These are phyloP conservation scores for Botrytis cinerea DNA, from an alignment of 2,329 filamentous ascomycete genomes.

Conservation along the genomic window DNA sequence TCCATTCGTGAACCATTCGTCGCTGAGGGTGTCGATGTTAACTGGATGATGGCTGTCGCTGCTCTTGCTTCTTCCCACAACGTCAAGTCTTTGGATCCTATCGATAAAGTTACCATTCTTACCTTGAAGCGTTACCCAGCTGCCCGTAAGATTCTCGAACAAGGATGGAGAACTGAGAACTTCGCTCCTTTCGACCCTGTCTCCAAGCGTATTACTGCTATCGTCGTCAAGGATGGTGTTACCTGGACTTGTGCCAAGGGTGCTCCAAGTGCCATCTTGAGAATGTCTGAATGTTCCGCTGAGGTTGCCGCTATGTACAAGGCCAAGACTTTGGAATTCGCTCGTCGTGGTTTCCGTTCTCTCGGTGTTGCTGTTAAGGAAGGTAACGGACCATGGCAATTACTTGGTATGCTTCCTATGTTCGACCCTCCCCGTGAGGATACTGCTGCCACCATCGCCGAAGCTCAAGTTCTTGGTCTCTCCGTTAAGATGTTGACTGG, in stretches of 20 bases:
- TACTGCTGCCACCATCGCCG: slow-evolving; percentile 75
- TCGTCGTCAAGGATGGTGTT: slow-evolving; percentile 69
- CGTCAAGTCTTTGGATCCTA: slow-evolving; percentile 75
- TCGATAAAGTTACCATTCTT: slow-evolving; percentile 77
- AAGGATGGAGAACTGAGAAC: slow-evolving; percentile 76
- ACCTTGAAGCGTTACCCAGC: slow-evolving; percentile 76
- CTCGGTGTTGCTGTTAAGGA: slow-evolving; percentile 79
- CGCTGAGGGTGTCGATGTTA: slow-evolving; percentile 73
- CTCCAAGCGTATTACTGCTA: slow-evolving; percentile 74
- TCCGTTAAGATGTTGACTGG: slow-evolving; percentile 81
- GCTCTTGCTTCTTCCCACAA: slow-evolving; percentile 78
- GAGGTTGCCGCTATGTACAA: slow-evolving; percentile 67
- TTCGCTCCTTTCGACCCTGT: slow-evolving; percentile 79
- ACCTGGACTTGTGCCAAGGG: slow-evolving; percentile 75
- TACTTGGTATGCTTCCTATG: slow-evolving; percentile 77
- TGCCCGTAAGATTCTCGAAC: slow-evolving; percentile 72
- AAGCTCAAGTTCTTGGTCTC: slow-evolving; percentile 74
- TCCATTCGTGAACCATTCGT: slow-evolving; percentile 77
- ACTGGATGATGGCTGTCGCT: slow-evolving; percentile 83
- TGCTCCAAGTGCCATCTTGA: slow-evolving; percentile 73
- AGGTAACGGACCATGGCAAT: slow-evolving; percentile 69
- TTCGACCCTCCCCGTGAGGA: slow-evolving; percentile 79
- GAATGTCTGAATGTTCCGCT: slow-evolving; percentile 66
- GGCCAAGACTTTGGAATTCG: slow-evolving; percentile 73
- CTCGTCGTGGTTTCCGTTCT: slow-evolving; percentile 77